Evolutionary conservation across 2,329 filamentous ascomycete species (phyloP).

Genomic region (Onygena corvina): DNA sequence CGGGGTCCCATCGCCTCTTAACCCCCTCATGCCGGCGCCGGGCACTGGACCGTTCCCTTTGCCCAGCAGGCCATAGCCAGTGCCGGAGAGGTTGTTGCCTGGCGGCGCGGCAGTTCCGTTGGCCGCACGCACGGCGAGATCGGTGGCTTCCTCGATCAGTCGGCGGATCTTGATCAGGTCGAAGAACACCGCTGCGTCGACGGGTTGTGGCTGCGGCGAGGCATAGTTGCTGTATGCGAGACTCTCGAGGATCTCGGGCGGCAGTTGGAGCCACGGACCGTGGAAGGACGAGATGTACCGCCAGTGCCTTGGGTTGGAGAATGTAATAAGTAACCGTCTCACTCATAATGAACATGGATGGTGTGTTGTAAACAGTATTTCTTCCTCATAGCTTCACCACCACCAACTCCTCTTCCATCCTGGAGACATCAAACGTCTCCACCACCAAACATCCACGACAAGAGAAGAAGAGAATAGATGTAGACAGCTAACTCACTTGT

Average conservation of each 20-base stretch:
- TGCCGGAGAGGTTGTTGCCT: conserved; percentile 45
- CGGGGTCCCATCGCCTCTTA: conserved; percentile 41
- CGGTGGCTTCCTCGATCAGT: conserved; percentile 67
- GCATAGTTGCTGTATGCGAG: conserved; percentile 71
- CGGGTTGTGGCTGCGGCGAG: conserved; percentile 59
- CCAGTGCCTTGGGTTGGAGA: conserved; percentile 53
- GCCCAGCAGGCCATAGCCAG: conserved; percentile 33
- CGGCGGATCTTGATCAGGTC: conserved; percentile 72
- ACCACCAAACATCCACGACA: not conserved
- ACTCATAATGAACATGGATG: not conserved
- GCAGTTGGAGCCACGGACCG: conserved; percentile 70
- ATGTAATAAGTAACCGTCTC: not conserved
- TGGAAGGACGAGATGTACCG: conserved; percentile 73
- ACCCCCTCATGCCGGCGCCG: conserved; percentile 40
- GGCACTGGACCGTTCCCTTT: conserved; percentile 40
- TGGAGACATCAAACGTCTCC: no score
- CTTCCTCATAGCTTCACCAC: conserved; percentile 1
- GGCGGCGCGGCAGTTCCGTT: conserved; percentile 58
- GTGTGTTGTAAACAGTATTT: not conserved
- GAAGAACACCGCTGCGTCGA: conserved; percentile 71
- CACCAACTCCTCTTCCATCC: not conserved
- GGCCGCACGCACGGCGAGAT: conserved; percentile 63
- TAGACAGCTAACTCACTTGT: conserved; percentile 43
- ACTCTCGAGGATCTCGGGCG: conserved; percentile 64
- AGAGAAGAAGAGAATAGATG: not conserved